Evolutionary conservation across 106 monocot species (phyloP), one percentile per base, ranked within the genome.

Genomic region (Platanthera zijinensis): DNA sequence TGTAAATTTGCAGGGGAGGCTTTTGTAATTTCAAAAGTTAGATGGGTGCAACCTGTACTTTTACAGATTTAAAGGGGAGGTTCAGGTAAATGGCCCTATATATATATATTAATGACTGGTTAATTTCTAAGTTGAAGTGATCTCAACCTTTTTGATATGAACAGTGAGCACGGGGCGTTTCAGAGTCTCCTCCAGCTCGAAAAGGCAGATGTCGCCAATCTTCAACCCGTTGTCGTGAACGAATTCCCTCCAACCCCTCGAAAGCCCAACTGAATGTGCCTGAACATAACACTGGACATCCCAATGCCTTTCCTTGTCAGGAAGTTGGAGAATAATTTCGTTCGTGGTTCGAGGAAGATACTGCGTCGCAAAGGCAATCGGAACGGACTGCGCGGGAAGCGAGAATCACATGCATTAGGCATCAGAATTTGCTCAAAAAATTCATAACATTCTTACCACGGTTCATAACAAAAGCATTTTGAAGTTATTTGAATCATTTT

Each of bases 131-230:
- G 39, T 39, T 39, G 22, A 63, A 21, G 10, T 63, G 6, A 63
- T 4, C 72, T 51, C 45, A 52, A 74, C 15, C n/a, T 15, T 54
- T 62, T 25, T 48, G 77, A 78, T 78, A 45, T 75, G 21, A 68
- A 84, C 83, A 30, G 10, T 72, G 51, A 84, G 21, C 39, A 22
- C 15, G 5, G 76, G 25, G 8, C n/a, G 21, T 25, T 71, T 51
- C 12, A 47, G 18, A 10, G 12, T 28, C 12, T 67, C 52, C 51
- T 72, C 14, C 28, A 79, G 51, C 63, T 84, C 71, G 19, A 84
- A 84, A 25, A 84, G 45, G 57, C 83, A 84, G 18, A 75, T 51
- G 67, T 84, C 79, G 3, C 79, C 83, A 13, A 50, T 54, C 63
- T 79, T 62, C 32, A 84, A 52, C 5, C 50, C 30, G 57, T 84